A percentile compares a stretch with the other conserved stretches of the same genome.
These are phyloP conservation scores for Scedosporium dehoogii DNA, from an alignment of 2,329 filamentous ascomycete species.

Conservation along the genomic window DNA sequence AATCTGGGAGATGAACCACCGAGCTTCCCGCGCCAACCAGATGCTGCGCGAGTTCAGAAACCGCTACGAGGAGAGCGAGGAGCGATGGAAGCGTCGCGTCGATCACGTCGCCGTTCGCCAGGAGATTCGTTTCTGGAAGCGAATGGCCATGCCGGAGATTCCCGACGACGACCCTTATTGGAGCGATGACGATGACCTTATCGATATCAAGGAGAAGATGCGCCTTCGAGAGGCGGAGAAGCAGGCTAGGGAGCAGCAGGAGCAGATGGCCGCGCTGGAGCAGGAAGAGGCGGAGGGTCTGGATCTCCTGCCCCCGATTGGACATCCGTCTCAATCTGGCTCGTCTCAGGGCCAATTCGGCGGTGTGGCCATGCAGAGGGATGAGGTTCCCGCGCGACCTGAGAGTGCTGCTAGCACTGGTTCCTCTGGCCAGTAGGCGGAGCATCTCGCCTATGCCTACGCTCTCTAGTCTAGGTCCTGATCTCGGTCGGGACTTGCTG, in stretches of 20 bases:
- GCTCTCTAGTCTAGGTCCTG: neutral
- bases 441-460: neutral
- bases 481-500: neutral
- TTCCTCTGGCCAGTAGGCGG: slow-evolving; percentile 3
- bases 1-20: slow-evolving; percentile 57
- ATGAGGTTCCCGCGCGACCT: slow-evolving; percentile 5
- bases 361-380: slow-evolving; percentile 6
- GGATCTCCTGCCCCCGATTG: slow-evolving; percentile 10
- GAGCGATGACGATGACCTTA: slow-evolving; percentile 56
- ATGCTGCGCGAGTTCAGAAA: slow-evolving; percentile 46
- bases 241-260: slow-evolving; percentile 27
- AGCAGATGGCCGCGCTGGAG: slow-evolving; percentile 5
- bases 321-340: slow-evolving; percentile 26
- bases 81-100: slow-evolving; percentile 42
- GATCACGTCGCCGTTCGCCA: slow-evolving; percentile 43
- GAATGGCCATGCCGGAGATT: slow-evolving; percentile 53
- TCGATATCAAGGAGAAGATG: slow-evolving; percentile 51
- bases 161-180: slow-evolving; percentile 50
- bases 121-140: slow-evolving; percentile 56
- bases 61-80: slow-evolving; percentile 45
- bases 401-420: slow-evolving; percentile 7
- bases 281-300: neutral
- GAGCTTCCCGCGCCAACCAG: slow-evolving; percentile 48
- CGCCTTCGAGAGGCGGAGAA: slow-evolving; percentile 40
- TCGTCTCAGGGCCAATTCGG: neutral